Base-by-base conservation (phyloP, 805 yeast genomes). In the Candida adriatica region DNA sequence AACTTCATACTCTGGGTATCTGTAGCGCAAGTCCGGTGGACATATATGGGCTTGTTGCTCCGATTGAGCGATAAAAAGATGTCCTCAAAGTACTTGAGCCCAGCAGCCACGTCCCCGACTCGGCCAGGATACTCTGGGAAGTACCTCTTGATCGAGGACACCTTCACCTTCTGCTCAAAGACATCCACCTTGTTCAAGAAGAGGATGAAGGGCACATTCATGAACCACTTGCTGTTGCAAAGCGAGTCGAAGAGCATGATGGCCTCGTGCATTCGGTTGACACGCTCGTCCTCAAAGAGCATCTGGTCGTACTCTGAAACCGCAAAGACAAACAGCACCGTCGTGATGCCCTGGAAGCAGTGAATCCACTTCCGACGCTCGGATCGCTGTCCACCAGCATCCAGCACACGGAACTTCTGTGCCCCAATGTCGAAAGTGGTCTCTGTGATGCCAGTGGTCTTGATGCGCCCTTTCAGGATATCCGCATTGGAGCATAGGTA, bases 361-460 rank as follows among this genome's bases (percentile, higher is more conserved):
- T 87, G 95, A 41, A 88, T 83, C 96, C 96, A 88, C 55, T 88
- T 88, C 46, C 80, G 75, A 39, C 96, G 68, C 55, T 88, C 96
- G 14, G 85, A 75, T 39, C 96, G 62, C 59, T 88, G 96, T 2
- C 98, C 98, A 32, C 98, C 98, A 4, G 96, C 97, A 64, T 92
- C 98, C 26, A 87, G 61, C 25, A 92, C 84, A 48, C 75, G 77
- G 53, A 88, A 79, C 42, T 67, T 73, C 28, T 75, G 69, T 3
- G 74, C 67, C 8, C 75, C 73, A 39, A 90, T 74, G 34, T 67
- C 66, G 59, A 92, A 88, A 33, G 67, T 71, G 6, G 92, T 81
- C 55, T 90, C 95, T 1, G 94, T 82, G 32, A 92, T 86, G 4
- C 98, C 98, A 0, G 96, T 88, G 10, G 98, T 90, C 59, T 90